A percentile compares a stretch with the other conserved stretches of the same genome.
These are phyloP conservation scores for Nakaseomyces bracarensis DNA, from an alignment of 1,139 yeast species.

Conservation along the genomic window DNA sequence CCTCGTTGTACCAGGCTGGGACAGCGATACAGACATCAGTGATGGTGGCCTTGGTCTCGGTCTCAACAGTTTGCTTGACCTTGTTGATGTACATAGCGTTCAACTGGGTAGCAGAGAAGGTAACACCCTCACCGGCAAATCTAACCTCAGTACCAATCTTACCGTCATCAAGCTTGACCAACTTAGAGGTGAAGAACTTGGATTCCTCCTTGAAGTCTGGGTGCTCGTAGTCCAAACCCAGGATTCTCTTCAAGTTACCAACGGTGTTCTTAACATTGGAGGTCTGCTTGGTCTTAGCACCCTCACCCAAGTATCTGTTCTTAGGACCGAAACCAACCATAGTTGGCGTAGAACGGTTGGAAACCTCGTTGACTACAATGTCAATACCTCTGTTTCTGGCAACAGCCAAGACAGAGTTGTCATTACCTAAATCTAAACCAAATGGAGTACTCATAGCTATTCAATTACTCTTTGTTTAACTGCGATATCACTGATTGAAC, in stretches of 20 bases:
- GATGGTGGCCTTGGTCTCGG: conserved; percentile 75
- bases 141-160: conserved; percentile 79
- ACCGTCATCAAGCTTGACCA: conserved; percentile 64
- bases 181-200: conserved; percentile 60
- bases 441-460: conserved; percentile 72
- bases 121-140: conserved; percentile 68
- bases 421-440: conserved; percentile 97
- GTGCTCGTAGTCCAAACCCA: conserved; percentile 49
- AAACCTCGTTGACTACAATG: conserved; percentile 94
- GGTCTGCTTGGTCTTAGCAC: conserved; percentile 92
- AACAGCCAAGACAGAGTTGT: conserved; percentile 88
- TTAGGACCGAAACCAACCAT: conserved; percentile 87
- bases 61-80: conserved; percentile 68
- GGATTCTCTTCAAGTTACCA: conserved; percentile 81
- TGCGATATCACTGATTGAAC: neutral
- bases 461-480: neutral
- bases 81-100: conserved; percentile 93
- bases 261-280: conserved; percentile 95
- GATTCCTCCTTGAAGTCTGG: conserved; percentile 73
- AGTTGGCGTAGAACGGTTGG: conserved; percentile 94
- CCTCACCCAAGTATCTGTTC: conserved; percentile 88
- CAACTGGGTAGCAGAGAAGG: conserved; percentile 81
- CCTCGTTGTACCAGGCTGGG: conserved; percentile 95
- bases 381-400: conserved; percentile 99
- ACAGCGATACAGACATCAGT: conserved; percentile 89